These are phyloP conservation scores for Rubia balearica DNA, from an alignment of 305 asterid genomes.

Conservation along the genomic window DNA sequence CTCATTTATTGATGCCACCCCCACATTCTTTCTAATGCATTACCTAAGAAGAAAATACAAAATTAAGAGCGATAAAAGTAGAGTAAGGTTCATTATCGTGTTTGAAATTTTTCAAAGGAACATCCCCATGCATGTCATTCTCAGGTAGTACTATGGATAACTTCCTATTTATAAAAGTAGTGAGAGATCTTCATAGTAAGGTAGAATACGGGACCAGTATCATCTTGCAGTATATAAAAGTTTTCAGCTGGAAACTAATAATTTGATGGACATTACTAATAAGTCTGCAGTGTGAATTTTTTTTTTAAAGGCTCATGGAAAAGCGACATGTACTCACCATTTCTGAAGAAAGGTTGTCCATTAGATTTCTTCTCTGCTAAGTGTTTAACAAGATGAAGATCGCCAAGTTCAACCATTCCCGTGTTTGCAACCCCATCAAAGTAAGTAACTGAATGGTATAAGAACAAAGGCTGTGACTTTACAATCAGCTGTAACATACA, in stretches of 20 bases:
- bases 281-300: background rate
- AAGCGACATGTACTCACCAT: conserved; percentile 42
- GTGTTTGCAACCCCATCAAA: conserved; percentile 78
- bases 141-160: background rate
- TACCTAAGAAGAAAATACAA: conserved; percentile 6
- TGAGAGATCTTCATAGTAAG: background rate
- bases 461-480: conserved; percentile 11
- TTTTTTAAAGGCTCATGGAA: background rate
- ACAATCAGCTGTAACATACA: conserved; percentile 18
- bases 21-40: background rate
- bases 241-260: background rate
- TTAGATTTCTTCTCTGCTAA: conserved; percentile 79
- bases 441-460: conserved; percentile 42
- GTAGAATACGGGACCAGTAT: background rate
- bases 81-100: conserved; percentile 9
- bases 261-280: background rate
- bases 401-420: conserved; percentile 80
- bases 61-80: background rate
- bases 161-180: background rate
- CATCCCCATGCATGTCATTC: background rate
- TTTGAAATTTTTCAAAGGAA: background rate
- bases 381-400: conserved; percentile 56
- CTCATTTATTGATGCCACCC: background rate
- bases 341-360: conserved; percentile 74
- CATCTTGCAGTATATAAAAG: background rate